Evolutionary conservation across 345 rosid species (phyloP).

Genomic region (Citrus mangshanensis): DNA sequence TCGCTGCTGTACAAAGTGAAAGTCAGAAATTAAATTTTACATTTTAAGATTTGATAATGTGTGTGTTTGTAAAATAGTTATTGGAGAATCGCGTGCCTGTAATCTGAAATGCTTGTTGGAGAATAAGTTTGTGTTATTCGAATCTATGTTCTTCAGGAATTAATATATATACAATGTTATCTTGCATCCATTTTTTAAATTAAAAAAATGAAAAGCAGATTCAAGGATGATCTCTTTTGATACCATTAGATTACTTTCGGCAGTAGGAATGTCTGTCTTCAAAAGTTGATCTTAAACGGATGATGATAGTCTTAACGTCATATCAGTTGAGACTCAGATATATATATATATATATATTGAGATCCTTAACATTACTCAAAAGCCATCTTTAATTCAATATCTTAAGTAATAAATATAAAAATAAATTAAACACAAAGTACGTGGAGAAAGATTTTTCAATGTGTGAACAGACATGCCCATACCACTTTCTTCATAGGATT

Average conservation of each 20-base stretch:
- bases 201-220: too few species aligned
- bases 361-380: too few species aligned
- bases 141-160: background rate
- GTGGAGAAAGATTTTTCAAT: background rate
- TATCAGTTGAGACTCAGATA: too few species aligned
- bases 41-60: background rate
- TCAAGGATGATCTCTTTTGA: background rate
- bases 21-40: too few species aligned
- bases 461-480: slow-evolving; percentile 3
- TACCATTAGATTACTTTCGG: background rate
- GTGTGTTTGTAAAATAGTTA: background rate
- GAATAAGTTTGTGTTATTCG: background rate
- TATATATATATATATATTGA: too few species aligned
- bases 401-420: background rate
- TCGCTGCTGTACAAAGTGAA: background rate
- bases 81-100: background rate
- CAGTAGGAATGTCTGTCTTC: background rate
- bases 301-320: background rate
- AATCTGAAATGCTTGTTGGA: background rate
- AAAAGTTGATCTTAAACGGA: too few species aligned
- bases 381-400: background rate
- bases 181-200: background rate
- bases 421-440: background rate
- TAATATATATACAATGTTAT: background rate
- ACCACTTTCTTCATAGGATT: slow-evolving; percentile 14